Evolutionary conservation across 148 eudicot species (phyloP), one percentile per base, ranked within the genome.

Genomic region (Simmondsia chinensis): DNA sequence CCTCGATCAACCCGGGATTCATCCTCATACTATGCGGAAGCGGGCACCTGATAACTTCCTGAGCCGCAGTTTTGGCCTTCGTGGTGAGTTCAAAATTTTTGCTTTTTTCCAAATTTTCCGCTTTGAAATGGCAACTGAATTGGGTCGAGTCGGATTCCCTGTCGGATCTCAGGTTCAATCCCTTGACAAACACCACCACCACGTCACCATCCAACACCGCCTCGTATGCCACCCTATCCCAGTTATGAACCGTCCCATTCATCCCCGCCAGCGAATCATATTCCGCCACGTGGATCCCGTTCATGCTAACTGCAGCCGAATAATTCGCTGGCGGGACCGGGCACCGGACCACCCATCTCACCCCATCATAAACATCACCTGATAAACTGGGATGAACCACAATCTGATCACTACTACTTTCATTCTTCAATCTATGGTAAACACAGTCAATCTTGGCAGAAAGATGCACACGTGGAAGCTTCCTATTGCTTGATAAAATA

Each of bases 31-130:
- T 63, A 9, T 20, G 37, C 0, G 95, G 99, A 46, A 91, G 28
- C 5, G 60, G 61, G 39, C 99, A 91, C 59, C 96, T 68, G 52
- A 91, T 74, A 9, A 86, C 79, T 53, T 91, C 99, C 48, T 91
- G 99, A 28, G 86, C 96, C 13, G 88, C 99, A 1, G 73, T 68
- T 7, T 75, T 42, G 10, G 99, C 96, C 38, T 39, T 62, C 0
- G 86, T 52, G 6, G 46, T 68, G 22, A 70, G 46, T 43, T 14
- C 43, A 48, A 19, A 45, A 3, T 44, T 54, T 12, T 46, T 36
- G 9, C 51, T 58, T 6, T 22, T 48, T 12, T 63, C 64, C 53
- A 66, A 38, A 19, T 50, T 72, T 19, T 52, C 53, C 1, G 45
- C 48, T 28, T 67, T 60, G 29, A 88, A 91, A 37, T 62, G 77